Evolutionary conservation across 345 rosid species (phyloP), one percentile per base, ranked within the genome.

Genomic region (Linum usitatissimum): DNA sequence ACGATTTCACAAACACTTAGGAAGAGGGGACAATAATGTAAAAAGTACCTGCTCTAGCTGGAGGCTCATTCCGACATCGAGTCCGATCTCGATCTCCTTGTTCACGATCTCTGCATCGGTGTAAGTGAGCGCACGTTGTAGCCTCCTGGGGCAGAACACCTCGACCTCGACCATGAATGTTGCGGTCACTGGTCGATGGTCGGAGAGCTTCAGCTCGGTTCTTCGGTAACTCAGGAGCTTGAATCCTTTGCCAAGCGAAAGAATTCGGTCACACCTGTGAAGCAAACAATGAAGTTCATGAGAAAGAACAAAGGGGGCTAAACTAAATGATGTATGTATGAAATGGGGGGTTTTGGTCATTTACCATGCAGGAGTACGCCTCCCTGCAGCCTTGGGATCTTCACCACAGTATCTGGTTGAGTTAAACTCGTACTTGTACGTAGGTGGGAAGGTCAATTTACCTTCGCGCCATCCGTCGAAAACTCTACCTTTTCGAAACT

Each of bases 381-480:
- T 84, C 64, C 91, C 95, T 23, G 28, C 2, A 21, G 65, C 77
- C 76, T 77, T 88, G 48, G 85, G 81, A 63, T 89, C 90, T 70
- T 84, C 89, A 62, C 93, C 93, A 3, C 23, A 70, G 74, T 92
- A 92, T 59, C 78, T 86, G 30, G 81, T 87, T 58, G 96, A 86
- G 75, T 86, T 70, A 28, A 77, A 30, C 77, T 86, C 91, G 21
- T 92, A 92, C 70, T 92, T 92, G 67, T 92, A 92, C 34, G 98
- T 92, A 63, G 98, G 96, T 31, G 96, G 80, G 70, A 92, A 92
- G 57, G 53, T 65, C 66, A 92, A 64, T 60, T 71, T 42, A 28
- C 95, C 96, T 70, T 92, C 96, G 1, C 84, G 74, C 98, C 98
- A 92, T 76, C 98, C 98, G 71, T 85, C 93, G 62, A 92, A 89